A percentile compares a stretch with the other conserved stretches of the same genome.
These are phyloP conservation scores for Mimosa pudica DNA, from an alignment of 306 rosid species.

Conservation along the genomic window DNA sequence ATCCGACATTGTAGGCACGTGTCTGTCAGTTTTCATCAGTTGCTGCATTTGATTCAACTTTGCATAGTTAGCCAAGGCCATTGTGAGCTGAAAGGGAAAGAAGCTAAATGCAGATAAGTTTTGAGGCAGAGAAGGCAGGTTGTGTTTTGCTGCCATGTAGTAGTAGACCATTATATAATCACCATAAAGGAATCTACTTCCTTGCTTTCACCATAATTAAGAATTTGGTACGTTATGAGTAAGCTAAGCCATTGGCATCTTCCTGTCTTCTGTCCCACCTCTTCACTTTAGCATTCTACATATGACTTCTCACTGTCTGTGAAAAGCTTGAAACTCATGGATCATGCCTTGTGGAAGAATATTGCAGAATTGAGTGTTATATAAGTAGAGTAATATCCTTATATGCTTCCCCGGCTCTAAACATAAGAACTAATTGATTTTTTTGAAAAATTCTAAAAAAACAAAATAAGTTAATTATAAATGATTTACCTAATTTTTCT, in stretches of 20 bases:
- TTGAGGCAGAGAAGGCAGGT: constrained; percentile 18
- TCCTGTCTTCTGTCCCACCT: constrained; percentile 29
- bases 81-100: constrained; percentile 23
- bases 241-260: constrained; percentile 37
- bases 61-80: constrained; percentile 44
- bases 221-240: constrained; percentile 21
- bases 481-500: too few relatives aligned
- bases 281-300: constrained; percentile 29
- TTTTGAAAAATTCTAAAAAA: too few relatives aligned
- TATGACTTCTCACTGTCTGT: background rate
- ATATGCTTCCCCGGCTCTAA: too few relatives aligned
- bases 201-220: constrained; percentile 49
- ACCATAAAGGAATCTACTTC: constrained; percentile 56
- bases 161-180: constrained; percentile 36
- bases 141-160: constrained; percentile 28
- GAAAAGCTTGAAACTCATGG: background rate
- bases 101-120: constrained; percentile 18
- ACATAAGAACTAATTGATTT: too few relatives aligned
- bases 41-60: constrained; percentile 48
- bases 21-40: constrained; percentile 39
- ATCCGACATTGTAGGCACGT: constrained; percentile 45
- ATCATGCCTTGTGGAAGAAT: background rate
- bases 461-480: too few relatives aligned
- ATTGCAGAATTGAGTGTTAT: background rate
- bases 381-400: background rate